A percentile compares a stretch with the other conserved stretches of the same genome.
Conservation (phyloP, 2,329 filamentous ascomycete species). For the Pseudohalonectria lignicola region DNA sequence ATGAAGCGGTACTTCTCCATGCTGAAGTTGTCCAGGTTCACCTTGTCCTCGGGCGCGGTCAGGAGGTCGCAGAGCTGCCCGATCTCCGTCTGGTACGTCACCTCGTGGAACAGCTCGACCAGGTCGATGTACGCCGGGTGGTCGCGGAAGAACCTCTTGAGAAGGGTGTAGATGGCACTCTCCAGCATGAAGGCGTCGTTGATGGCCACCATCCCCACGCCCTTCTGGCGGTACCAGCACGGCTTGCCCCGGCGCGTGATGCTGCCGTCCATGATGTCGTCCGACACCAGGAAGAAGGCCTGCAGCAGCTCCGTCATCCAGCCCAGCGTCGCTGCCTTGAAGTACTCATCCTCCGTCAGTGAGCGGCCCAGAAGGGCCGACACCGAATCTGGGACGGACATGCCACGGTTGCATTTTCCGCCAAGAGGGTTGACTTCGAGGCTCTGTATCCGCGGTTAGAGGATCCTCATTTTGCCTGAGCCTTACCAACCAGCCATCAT, state of each 20-base stretch:
- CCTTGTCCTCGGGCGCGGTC: conserved; percentile 87
- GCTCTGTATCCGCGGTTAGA: conserved; percentile 37
- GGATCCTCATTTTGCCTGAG: no score
- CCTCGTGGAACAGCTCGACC: conserved; percentile 92
- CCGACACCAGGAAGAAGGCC: conserved; percentile 96
- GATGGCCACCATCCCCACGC: conserved; percentile 92
- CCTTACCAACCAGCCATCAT: no score
- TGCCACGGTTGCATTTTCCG: conserved; percentile 97
- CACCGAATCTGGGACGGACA: conserved; percentile 90
- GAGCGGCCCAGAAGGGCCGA: conserved; percentile 63
- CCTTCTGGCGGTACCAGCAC: conserved; percentile 89
- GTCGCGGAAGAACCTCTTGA: conserved; percentile 86
- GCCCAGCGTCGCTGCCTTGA: conserved; percentile 75
- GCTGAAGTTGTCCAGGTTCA: conserved; percentile 91
- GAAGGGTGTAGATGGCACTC: conserved; percentile 74
- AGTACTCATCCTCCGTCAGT: conserved; percentile 74
- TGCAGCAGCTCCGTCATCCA: conserved; percentile 98
- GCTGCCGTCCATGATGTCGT: conserved; percentile 97
- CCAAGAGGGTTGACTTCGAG: conserved; percentile 80
- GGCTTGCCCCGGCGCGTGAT: conserved; percentile 90
- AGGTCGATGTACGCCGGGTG: conserved; percentile 86
- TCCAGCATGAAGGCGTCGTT: conserved; percentile 98
- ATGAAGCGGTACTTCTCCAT: conserved; percentile 96
- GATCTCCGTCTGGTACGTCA: conserved; percentile 86
- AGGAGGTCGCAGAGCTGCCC: conserved; percentile 91